These are phyloP conservation scores for Chimonanthus salicifolius DNA, from an alignment of 164 flowering plant species.

Conservation along the genomic window DNA sequence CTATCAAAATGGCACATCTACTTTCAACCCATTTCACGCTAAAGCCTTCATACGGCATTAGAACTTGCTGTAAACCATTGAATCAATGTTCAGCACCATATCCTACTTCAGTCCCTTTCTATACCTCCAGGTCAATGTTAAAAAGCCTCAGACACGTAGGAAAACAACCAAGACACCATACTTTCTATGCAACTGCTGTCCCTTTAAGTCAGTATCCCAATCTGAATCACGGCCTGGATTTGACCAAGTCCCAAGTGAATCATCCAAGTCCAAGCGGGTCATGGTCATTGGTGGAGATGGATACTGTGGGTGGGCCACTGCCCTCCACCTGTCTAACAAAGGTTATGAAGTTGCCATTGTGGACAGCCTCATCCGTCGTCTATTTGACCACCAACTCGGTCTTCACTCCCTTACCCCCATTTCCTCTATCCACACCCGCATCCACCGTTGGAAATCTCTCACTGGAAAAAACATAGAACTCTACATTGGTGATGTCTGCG, in stretches of 20 bases:
- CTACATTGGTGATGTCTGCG: slow-evolving; percentile 83
- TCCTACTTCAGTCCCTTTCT: slow-evolving; percentile 28
- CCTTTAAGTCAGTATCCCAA: slow-evolving; percentile 44
- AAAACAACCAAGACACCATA: slow-evolving; percentile 16
- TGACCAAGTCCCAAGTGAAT: slow-evolving; percentile 19
- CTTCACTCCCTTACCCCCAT: slow-evolving; percentile 90
- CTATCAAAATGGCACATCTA: slow-evolving; percentile 50
- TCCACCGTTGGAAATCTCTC: slow-evolving; percentile 71
- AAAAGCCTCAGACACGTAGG: slow-evolving; percentile 23
- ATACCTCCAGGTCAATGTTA: slow-evolving; percentile 19
- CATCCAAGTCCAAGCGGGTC: slow-evolving; percentile 52
- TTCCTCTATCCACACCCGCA: slow-evolving; percentile 74
- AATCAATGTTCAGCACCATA: slow-evolving; percentile 13
- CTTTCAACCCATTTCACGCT: slow-evolving; percentile 45
- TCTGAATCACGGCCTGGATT: slow-evolving; percentile 29
- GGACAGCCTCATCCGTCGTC: slow-evolving; percentile 86
- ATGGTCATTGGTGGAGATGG: slow-evolving; percentile 99
- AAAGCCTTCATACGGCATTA: slow-evolving; percentile 28
- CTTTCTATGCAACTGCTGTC: slow-evolving; percentile 38
- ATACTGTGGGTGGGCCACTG: slow-evolving; percentile 98
- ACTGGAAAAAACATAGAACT: slow-evolving; percentile 73
- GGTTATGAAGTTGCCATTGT: slow-evolving; percentile 83
- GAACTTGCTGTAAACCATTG: slow-evolving; percentile 16
- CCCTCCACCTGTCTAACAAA: slow-evolving; percentile 89
- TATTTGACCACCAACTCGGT: slow-evolving; percentile 89